Conservation (phyloP, 208 protist genomes). For the Leishmania tarentolae region DNA sequence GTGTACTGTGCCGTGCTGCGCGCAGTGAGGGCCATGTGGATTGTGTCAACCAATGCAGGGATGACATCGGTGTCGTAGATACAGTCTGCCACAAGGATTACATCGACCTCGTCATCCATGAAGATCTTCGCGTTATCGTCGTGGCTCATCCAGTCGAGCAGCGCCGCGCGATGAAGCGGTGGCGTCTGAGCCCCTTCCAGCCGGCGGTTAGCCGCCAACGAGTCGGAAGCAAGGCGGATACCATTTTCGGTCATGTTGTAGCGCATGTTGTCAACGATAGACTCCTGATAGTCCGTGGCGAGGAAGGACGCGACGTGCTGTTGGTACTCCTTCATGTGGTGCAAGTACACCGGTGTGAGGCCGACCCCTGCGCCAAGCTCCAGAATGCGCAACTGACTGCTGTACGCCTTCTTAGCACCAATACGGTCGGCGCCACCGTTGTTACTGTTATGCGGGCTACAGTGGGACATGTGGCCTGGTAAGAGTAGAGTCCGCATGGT, state of each 20-base stretch:
- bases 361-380: constrained; percentile 82
- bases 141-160: constrained; percentile 71
- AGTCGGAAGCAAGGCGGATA: constrained; percentile 30
- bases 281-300: constrained; percentile 74
- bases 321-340: constrained; percentile 42
- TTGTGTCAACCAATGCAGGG: constrained; percentile 53
- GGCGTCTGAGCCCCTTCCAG: constrained; percentile 33
- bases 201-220: constrained; percentile 22
- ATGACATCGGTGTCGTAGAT: constrained; percentile 80
- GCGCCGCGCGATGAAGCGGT: constrained; percentile 41
- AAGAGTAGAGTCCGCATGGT: not conserved
- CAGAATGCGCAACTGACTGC: constrained; percentile 56
- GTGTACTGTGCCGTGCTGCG: not conserved
- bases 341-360: constrained; percentile 61
- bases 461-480: not conserved
- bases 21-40: constrained; percentile 38
- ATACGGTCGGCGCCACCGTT: not conserved
- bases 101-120: constrained; percentile 45
- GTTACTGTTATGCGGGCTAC: not conserved
- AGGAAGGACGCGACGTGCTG: constrained; percentile 44
- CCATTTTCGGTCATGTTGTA: constrained; percentile 60
- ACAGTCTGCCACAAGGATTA: constrained; percentile 80
- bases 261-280: constrained; percentile 71
- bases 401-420: constrained; percentile 3
- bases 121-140: constrained; percentile 42